Conservation (phyloP, 1,284 basidiomycete species). For the Trichosporon coremiiforme region DNA sequence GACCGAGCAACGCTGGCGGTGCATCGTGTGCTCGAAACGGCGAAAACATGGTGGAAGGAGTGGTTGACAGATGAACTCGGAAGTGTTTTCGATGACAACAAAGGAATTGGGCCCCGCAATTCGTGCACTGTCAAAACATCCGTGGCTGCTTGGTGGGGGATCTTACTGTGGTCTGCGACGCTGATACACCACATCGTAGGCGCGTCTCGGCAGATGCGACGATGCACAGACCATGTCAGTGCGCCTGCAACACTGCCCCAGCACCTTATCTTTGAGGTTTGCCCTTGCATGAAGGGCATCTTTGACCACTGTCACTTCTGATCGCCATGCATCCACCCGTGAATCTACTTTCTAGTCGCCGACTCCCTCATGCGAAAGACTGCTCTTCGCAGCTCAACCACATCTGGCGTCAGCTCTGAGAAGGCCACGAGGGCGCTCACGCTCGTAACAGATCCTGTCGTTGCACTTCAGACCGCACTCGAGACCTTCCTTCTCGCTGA, state of each 20-base stretch:
- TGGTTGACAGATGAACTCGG: neutral
- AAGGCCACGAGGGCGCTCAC: neutral
- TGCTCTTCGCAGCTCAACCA: neutral
- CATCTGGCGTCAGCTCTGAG: neutral
- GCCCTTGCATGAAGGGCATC: neutral
- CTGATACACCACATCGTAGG: neutral
- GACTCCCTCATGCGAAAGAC: neutral
- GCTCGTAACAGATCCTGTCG: neutral
- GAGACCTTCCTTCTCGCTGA: neutral
- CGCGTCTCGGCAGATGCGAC: neutral
- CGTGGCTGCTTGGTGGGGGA: neutral
- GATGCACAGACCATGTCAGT: neutral
- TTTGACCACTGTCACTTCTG: neutral
- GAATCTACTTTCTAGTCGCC: neutral
- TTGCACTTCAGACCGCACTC: neutral
- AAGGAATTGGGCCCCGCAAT: slow-evolving; percentile 10
- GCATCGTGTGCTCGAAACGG: slow-evolving; percentile 1
- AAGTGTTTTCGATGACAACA: neutral
- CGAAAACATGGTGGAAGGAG: neutral
- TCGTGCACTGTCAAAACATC: neutral
- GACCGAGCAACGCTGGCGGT: neutral
- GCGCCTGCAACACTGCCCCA: neutral
- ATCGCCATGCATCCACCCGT: neutral
- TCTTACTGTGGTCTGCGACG: neutral
- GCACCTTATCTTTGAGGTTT: neutral